These are phyloP conservation scores for Suillus occidentalis DNA, from an alignment of 768 basidiomycete species.

Conservation along the genomic window DNA sequence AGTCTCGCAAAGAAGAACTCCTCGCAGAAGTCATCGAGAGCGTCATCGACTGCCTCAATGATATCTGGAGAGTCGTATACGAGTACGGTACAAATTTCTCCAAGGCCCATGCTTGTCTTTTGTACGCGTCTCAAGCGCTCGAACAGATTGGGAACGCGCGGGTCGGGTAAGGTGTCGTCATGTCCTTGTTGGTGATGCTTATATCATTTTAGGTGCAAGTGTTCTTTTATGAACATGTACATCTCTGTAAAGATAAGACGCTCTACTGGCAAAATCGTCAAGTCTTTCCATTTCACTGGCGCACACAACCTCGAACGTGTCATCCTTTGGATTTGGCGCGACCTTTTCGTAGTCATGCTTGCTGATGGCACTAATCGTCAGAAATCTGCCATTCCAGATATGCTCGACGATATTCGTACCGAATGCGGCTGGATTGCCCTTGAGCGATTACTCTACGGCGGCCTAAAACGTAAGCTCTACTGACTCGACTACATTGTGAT, in stretches of 20 bases:
- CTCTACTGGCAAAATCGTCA: slow-evolving; percentile 45
- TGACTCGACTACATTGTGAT: not conserved
- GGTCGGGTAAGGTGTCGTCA: slow-evolving; percentile 35
- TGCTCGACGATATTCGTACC: slow-evolving; percentile 60
- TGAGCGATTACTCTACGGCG: slow-evolving; percentile 55
- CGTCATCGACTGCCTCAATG: slow-evolving; percentile 57
- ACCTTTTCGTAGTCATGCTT: slow-evolving; percentile 59
- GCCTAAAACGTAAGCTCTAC: slow-evolving; percentile 38
- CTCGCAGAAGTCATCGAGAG: slow-evolving; percentile 55
- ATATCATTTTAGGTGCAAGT: slow-evolving; percentile 49
- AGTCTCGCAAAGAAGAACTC: slow-evolving; percentile 54
- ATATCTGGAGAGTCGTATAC: slow-evolving; percentile 63
- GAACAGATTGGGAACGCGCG: slow-evolving; percentile 41
- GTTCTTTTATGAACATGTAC: slow-evolving; percentile 46
- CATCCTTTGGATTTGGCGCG: slow-evolving; percentile 68
- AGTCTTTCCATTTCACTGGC: slow-evolving; percentile 49
- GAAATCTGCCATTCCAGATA: slow-evolving; percentile 41
- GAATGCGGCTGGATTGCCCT: slow-evolving; percentile 51
- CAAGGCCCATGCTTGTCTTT: slow-evolving; percentile 55
- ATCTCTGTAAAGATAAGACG: slow-evolving; percentile 46
- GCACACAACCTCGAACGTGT: slow-evolving; percentile 46
- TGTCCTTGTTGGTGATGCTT: slow-evolving; percentile 8
- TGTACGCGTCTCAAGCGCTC: slow-evolving; percentile 50
- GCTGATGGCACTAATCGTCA: slow-evolving; percentile 34
- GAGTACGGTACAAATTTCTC: slow-evolving; percentile 54